Base-by-base conservation (phyloP, 257 asterid genomes). In the Capsicum rhomboideum region DNA sequence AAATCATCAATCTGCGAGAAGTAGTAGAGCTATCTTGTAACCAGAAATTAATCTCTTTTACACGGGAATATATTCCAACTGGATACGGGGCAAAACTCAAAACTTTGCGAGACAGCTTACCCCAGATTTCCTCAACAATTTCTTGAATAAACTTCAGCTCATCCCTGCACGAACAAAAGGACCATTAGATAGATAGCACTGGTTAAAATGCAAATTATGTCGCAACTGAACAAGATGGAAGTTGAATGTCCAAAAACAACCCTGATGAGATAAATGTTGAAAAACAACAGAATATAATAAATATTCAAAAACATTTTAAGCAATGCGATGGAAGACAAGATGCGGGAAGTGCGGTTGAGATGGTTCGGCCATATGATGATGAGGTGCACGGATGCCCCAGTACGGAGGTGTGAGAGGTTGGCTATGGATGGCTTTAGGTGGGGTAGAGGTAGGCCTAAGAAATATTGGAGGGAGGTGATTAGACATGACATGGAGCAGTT, bases 11-110 rank as follows among this genome's bases (percentile, higher is more conserved):
- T 49, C 34, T 52, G 21, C 10, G 42, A 71, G 29, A n/a, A 53
- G 14, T 59, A 13, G 71, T 52, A 17, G 71, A 69, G 52, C 72
- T 54, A 72, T 83, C 85, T 72, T 83, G 82, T 71, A 69, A 18
- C 85, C 82, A 83, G 54, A 83, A 56, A 72, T 28, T 83, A 28
- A 37, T 40, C 21, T 71, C 79, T 20, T 71, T 72, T 26, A 44
- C 44, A n/a, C 72, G 85, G 64, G 44, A 28, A 23, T 83, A 31
- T 72, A 69, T 83, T 83, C 85, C 85, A 83, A 83, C 82, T 37
- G 82, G 85, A 59, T 29, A 56, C 6, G 26, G 85, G 46, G 82
- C 56, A 56, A 71, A 37, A 34, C 28, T 83, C 81, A 83, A 72
- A 72, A 83, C 68, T 28, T 42, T 50, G 16, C 85, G 85, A 42